A percentile compares a stretch with the other conserved stretches of the same genome.
phyloP scores from a whole-genome alignment of 148 eudicot species.

The Vaccinium corymbosum region DNA sequence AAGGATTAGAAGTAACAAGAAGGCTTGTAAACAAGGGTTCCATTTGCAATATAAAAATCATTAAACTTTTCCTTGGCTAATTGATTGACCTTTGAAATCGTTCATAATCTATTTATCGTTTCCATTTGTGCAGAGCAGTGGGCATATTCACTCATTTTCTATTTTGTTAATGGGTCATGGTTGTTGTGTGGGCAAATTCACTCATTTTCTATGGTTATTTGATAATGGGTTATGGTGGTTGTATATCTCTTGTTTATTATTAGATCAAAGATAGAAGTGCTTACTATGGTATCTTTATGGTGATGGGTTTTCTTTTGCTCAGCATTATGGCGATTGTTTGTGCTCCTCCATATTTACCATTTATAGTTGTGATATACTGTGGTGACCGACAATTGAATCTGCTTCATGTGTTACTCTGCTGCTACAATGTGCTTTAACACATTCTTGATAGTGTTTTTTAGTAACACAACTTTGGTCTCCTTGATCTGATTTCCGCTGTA shows the following conservation, averaged over 20 bases:
- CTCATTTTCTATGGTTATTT: not conserved
- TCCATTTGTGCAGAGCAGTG: not conserved
- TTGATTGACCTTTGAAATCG: not conserved
- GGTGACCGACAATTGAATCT: not conserved
- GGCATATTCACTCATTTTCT: not conserved
- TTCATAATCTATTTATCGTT: not conserved
- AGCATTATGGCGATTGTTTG: not conserved
- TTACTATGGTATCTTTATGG: not conserved
- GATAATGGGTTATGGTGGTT: not conserved
- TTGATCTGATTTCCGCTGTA: not conserved
- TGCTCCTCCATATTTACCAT: not conserved
- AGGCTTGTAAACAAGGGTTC: not conserved
- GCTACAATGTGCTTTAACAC: not conserved
- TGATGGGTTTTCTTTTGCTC: not conserved
- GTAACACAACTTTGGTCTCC: not conserved
- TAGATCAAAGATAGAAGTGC: not conserved
- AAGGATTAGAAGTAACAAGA: not conserved
- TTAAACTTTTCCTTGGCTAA: not conserved
- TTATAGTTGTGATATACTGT: not conserved
- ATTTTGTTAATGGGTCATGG: not conserved
- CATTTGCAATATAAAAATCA: too few species aligned
- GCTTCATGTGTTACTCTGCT: not conserved
- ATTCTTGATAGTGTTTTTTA: not conserved
- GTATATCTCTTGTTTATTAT: not conserved
- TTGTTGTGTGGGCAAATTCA: not conserved